These are phyloP conservation scores for Penicillium oxalicum DNA, from an alignment of 2,329 filamentous ascomycete genomes.

Conservation along the genomic window DNA sequence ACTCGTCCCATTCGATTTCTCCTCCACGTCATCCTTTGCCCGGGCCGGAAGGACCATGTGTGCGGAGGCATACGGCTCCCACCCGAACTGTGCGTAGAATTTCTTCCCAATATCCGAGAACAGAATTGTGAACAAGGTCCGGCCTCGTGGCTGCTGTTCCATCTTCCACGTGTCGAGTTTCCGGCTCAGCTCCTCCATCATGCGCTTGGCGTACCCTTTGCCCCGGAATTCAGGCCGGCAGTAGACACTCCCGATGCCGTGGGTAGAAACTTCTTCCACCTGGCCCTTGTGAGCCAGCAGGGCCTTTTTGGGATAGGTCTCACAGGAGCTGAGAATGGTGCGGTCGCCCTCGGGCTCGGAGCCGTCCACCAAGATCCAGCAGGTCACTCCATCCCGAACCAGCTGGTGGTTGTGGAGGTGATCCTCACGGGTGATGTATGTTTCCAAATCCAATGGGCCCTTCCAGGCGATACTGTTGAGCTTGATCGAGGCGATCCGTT, in stretches of 20 bases:
- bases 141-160: constrained; percentile 34
- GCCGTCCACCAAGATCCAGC: constrained; percentile 55
- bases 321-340: constrained; percentile 53
- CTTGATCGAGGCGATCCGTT: constrained; percentile 48
- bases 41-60: constrained; percentile 61
- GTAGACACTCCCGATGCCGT: constrained; percentile 78
- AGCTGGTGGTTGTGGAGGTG: constrained; percentile 47
- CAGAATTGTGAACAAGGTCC: constrained; percentile 65
- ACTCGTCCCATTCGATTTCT: constrained; percentile 15
- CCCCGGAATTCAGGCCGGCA: constrained; percentile 62
- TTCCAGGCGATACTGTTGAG: constrained; percentile 55
- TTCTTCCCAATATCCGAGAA: constrained; percentile 81
- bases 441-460: constrained; percentile 48
- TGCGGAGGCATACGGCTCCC: constrained; percentile 66
- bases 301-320: constrained; percentile 44
- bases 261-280: constrained; percentile 53
- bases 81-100: constrained; percentile 74
- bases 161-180: constrained; percentile 50
- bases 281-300: constrained; percentile 45
- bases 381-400: constrained; percentile 51
- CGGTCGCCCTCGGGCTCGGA: constrained; percentile 34
- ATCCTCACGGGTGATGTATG: constrained; percentile 55
- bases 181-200: constrained; percentile 62
- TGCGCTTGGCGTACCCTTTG: constrained; percentile 68
- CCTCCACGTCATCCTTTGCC: constrained; percentile 10